These are phyloP conservation scores for Trichosporon sp. DNA, from an alignment of 1,284 basidiomycete species.

Conservation along the genomic window DNA sequence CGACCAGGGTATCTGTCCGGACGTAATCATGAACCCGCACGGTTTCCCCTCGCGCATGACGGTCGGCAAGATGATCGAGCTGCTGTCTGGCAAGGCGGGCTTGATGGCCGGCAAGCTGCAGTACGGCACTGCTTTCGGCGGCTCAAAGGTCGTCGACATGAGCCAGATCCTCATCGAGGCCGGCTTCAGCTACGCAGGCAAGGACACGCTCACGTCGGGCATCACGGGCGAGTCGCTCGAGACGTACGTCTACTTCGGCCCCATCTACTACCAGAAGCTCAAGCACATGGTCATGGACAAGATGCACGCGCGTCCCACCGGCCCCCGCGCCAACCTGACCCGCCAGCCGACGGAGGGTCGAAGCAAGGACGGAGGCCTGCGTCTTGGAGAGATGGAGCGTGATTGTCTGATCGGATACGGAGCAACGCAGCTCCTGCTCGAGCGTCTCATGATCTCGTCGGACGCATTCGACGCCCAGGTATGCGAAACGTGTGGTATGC, in stretches of 20 bases:
- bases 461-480: conserved; percentile 97
- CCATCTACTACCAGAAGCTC: conserved; percentile 86
- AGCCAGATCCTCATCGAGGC: conserved; percentile 87
- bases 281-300: conserved; percentile 98
- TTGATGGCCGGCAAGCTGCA: conserved; percentile 46
- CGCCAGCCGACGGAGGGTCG: conserved; percentile 98
- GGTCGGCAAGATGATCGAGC: conserved; percentile 99
- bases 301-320: conserved; percentile 97
- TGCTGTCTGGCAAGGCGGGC: conserved; percentile 81
- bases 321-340: conserved; percentile 91
- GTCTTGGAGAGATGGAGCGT: conserved; percentile 98
- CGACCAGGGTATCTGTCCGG: conserved; percentile 90
- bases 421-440: conserved; percentile 89
- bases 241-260: conserved; percentile 96
- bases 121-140: conserved; percentile 81
- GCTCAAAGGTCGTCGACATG: conserved; percentile 99
- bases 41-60: conserved; percentile 99
- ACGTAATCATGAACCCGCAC: conserved; percentile 99
- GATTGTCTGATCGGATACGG: conserved; percentile 95
- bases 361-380: conserved; percentile 92
- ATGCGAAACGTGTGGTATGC: conserved; percentile 87
- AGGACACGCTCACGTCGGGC: conserved; percentile 96
- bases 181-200: conserved; percentile 95
- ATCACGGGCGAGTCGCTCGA: conserved; percentile 96
- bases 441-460: conserved; percentile 96